These are phyloP conservation scores for Stellera chamaejasme DNA, from an alignment of 345 rosid genomes.

Conservation along the genomic window DNA sequence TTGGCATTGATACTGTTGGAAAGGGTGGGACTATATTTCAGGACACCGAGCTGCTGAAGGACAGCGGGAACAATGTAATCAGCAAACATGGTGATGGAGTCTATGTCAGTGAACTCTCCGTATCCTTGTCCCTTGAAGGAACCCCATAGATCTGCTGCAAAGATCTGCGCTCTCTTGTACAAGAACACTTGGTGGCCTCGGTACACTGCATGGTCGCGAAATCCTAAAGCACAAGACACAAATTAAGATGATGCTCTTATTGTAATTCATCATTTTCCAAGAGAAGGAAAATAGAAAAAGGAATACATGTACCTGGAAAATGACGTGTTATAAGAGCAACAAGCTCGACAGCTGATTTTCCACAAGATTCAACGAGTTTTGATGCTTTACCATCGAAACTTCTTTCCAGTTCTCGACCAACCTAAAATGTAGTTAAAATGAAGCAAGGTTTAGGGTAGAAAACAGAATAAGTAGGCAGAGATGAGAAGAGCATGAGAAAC, in stretches of 20 bases:
- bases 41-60: constrained; percentile 67
- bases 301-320: constrained; percentile 48
- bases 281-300: not conserved
- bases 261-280: too few species aligned
- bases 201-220: constrained; percentile 68
- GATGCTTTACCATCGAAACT: constrained; percentile 67
- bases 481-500: not conserved
- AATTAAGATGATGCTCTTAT: not conserved
- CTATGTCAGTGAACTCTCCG: constrained; percentile 63
- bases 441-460: not conserved
- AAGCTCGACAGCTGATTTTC: constrained; percentile 68
- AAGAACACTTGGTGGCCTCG: constrained; percentile 70
- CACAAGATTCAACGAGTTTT: constrained; percentile 57
- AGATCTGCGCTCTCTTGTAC: constrained; percentile 80
- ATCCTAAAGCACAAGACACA: constrained; percentile 31
- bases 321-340: constrained; percentile 55
- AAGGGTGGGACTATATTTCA: constrained; percentile 52
- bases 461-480: constrained; percentile 6
- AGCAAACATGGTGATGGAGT: constrained; percentile 68
- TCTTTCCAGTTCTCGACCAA: constrained; percentile 60
- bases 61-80: constrained; percentile 79
- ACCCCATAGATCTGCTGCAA: constrained; percentile 74
- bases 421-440: constrained; percentile 23
- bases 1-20: constrained; percentile 34
- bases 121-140: constrained; percentile 71